phyloP scores from a whole-genome alignment of 768 basidiomycete species.

The Phylloporus scabripes region DNA sequence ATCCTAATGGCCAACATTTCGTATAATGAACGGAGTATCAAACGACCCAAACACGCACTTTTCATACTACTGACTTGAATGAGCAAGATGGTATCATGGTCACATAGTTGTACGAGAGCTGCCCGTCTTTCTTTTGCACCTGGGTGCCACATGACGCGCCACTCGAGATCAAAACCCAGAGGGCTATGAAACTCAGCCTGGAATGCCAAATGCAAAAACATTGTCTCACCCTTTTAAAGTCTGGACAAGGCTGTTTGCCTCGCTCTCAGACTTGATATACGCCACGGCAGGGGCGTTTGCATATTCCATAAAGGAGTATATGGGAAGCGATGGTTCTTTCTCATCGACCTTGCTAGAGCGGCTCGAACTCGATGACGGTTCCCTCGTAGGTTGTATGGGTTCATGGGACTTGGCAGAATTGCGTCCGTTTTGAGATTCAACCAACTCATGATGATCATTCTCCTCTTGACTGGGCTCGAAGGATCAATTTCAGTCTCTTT shows the following conservation, averaged over 20 bases:
- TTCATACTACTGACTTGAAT: conserved; percentile 47
- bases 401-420: not conserved
- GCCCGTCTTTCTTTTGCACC: conserved; percentile 32
- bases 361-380: conserved; percentile 1
- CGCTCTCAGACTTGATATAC: conserved; percentile 37
- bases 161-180: conserved; percentile 49
- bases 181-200: conserved; percentile 28
- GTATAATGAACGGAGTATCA: not conserved
- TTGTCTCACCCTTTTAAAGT: conserved; percentile 33
- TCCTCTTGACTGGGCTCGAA: not conserved
- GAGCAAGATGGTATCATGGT: conserved; percentile 39
- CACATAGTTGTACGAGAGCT: conserved; percentile 44
- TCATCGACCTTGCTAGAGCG: not conserved
- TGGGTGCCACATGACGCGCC: conserved; percentile 35
- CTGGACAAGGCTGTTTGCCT: conserved; percentile 38
- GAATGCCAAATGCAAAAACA: not conserved
- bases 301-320: conserved; percentile 38
- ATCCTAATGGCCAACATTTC: conserved; percentile 26
- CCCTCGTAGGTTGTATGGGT: not conserved
- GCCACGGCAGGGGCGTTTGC: conserved; percentile 27
- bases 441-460: not conserved
- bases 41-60: conserved; percentile 24
- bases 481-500: not conserved
- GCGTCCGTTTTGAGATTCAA: not conserved
- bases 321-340: conserved; percentile 18